Evolutionary conservation across 768 basidiomycete species (phyloP).

Genomic region (Termitomyces bulborhizus): DNA sequence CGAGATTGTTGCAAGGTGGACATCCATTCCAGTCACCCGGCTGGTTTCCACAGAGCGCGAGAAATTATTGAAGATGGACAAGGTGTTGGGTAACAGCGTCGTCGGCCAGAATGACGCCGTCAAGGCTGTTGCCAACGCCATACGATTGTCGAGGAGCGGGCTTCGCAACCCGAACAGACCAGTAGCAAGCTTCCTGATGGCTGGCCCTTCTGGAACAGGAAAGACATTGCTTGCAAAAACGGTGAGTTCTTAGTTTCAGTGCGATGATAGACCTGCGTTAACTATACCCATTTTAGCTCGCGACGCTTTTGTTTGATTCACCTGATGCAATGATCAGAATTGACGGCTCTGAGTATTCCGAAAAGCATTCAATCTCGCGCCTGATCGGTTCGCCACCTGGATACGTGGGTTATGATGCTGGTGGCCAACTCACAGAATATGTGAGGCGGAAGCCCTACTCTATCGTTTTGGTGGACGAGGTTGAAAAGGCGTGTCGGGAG

Average conservation of each 20-base stretch:
- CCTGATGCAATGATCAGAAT: slow-evolving; percentile 89
- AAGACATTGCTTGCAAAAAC: slow-evolving; percentile 91
- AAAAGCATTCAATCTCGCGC: slow-evolving; percentile 50
- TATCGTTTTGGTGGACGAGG: slow-evolving; percentile 81
- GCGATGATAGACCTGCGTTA: neutral
- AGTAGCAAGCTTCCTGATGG: slow-evolving; percentile 90
- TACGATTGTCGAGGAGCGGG: slow-evolving; percentile 90
- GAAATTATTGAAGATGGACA: slow-evolving; percentile 84
- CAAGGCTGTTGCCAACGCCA: slow-evolving; percentile 89
- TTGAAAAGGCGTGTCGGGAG: slow-evolving; percentile 83
- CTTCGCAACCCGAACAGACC: slow-evolving; percentile 83
- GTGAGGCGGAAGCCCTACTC: slow-evolving; percentile 87
- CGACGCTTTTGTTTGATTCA: slow-evolving; percentile 84
- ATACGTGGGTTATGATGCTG: slow-evolving; percentile 87
- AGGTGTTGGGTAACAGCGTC: slow-evolving; percentile 66
- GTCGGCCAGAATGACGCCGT: slow-evolving; percentile 91
- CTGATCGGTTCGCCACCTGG: slow-evolving; percentile 67
- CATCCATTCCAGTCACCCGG: slow-evolving; percentile 83
- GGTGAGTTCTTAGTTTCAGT: slow-evolving; percentile 33
- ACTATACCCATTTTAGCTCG: slow-evolving; percentile 48
- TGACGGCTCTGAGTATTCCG: slow-evolving; percentile 92
- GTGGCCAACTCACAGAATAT: slow-evolving; percentile 91
- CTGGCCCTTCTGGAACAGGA: slow-evolving; percentile 86
- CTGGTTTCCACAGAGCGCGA: slow-evolving; percentile 88
- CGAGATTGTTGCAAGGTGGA: slow-evolving; percentile 92